Conservation (phyloP, 495 filamentous ascomycete genomes). For the Evansstolkia leycettana region DNA sequence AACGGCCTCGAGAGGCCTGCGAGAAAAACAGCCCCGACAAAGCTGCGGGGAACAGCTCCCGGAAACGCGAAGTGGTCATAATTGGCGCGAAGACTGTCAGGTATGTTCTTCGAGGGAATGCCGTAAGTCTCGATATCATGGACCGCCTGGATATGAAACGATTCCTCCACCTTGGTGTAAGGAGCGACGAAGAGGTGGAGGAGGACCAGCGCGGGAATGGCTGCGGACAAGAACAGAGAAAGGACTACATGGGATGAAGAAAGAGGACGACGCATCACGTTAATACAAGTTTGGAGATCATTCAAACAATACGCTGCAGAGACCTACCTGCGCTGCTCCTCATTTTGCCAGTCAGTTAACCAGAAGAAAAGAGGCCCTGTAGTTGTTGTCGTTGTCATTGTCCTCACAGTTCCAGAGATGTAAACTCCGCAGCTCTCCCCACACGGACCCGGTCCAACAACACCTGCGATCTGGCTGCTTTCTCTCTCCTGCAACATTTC, state of each 20-base stretch:
- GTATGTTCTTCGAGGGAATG: slow-evolving; percentile 45
- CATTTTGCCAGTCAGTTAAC: not conserved
- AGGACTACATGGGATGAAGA: no score
- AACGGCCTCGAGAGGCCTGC: slow-evolving; percentile 57
- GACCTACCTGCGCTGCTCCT: no score
- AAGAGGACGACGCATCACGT: no score
- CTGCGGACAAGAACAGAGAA: slow-evolving; percentile 35
- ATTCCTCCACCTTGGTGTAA: slow-evolving; percentile 98
- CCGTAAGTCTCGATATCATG: slow-evolving; percentile 83
- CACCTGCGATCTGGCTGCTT: not conserved
- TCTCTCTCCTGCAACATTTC: slow-evolving; percentile 6
- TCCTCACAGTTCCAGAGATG: no score
- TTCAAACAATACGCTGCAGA: no score
- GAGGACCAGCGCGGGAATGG: slow-evolving; percentile 55
- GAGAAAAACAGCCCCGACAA: slow-evolving; percentile 65
- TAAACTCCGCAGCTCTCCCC: no score
- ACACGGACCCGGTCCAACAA: no score
- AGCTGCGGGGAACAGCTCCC: slow-evolving; percentile 82
- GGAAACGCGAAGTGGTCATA: slow-evolving; percentile 94
- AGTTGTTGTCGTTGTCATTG: slow-evolving; percentile 1
- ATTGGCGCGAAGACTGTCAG: slow-evolving; percentile 27
- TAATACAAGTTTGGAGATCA: no score
- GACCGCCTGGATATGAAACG: slow-evolving; percentile 90
- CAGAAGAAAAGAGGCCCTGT: slow-evolving; percentile 6
- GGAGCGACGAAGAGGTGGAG: slow-evolving; percentile 69